These are phyloP conservation scores for Tetrapisispora pingtungensis DNA, from an alignment of 805 yeast species.

Conservation along the genomic window DNA sequence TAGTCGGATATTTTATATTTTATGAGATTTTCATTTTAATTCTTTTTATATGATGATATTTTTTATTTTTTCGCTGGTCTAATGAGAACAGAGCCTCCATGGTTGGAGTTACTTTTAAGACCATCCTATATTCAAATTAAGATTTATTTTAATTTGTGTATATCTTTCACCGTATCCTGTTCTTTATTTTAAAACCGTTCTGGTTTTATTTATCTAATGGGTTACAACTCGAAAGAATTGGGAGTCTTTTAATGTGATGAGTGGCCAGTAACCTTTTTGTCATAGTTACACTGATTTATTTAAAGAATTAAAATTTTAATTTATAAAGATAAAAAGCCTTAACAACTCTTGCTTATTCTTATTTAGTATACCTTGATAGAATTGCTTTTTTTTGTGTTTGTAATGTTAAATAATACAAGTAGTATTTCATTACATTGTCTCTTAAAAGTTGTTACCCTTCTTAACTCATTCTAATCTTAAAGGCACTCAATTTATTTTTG, in stretches of 20 bases:
- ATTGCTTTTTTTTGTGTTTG: no score
- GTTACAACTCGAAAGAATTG: slow-evolving; percentile 6
- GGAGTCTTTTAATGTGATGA: slow-evolving; percentile 48
- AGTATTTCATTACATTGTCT: no score
- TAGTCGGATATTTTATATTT: no score
- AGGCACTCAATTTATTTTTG: no score
- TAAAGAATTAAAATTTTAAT: background rate
- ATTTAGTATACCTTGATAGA: no score
- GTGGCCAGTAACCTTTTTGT: slow-evolving; percentile 46
- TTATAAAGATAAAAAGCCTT: background rate
- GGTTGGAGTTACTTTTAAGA: slow-evolving; percentile 12
- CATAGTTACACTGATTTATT: slow-evolving; percentile 38
- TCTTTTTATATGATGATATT: slow-evolving; percentile 23
- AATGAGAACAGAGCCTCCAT: slow-evolving; percentile 22
- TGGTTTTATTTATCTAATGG: slow-evolving; percentile 8
- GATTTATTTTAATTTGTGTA: slow-evolving; percentile 2
- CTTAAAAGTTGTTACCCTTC: no score
- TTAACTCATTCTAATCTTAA: no score
- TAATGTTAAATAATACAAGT: no score
- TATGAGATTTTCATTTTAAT: background rate
- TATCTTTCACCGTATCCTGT: slow-evolving; percentile 6
- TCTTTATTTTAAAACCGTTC: slow-evolving; percentile 12
- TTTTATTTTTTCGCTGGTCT: slow-evolving; percentile 23
- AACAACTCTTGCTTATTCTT: no score
- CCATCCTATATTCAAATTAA: slow-evolving; percentile 16